Evolutionary conservation across 768 basidiomycete species (phyloP).

Genomic region (Tylopilus cervinicoccineus): DNA sequence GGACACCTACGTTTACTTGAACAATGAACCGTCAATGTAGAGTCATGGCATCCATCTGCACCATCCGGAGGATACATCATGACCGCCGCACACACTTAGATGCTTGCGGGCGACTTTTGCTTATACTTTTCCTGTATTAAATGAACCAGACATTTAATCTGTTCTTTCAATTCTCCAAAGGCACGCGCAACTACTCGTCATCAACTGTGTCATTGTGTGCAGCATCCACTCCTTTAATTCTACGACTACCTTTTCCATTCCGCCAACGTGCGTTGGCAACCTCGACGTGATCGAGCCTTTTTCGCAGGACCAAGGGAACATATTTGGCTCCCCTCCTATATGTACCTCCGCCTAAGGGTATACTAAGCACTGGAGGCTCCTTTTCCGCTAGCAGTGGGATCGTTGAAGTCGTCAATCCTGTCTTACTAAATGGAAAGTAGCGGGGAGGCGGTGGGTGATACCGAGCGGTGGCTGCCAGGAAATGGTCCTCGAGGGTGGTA

Average conservation of each 20-base stretch:
- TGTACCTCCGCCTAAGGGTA: conserved; percentile 73
- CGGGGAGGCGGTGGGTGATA: conserved; percentile 45
- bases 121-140: conserved; percentile 12
- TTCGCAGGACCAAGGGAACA: conserved; percentile 59
- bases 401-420: conserved; percentile 17
- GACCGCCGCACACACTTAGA: conserved; percentile 7
- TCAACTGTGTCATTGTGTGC: neutral
- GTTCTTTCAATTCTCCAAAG: neutral
- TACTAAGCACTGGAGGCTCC: conserved; percentile 35
- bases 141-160: conserved; percentile 13
- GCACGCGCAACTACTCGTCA: conserved; percentile 5
- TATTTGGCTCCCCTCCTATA: conserved; percentile 61
- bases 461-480: conserved; percentile 50
- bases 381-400: conserved; percentile 15
- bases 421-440: conserved; percentile 35
- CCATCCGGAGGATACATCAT: conserved; percentile 2
- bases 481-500: conserved; percentile 61
- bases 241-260: conserved; percentile 55
- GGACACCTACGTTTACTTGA: conserved; percentile 69
- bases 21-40: conserved; percentile 41
- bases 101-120: conserved; percentile 12
- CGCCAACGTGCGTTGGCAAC: conserved; percentile 79
- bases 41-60: neutral
- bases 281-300: conserved; percentile 66
- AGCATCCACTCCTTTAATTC: conserved; percentile 32